Evolutionary conservation across 1,284 basidiomycete species (phyloP), one percentile per base, ranked within the genome.

Genomic region (Fomitopsis pinicola): DNA sequence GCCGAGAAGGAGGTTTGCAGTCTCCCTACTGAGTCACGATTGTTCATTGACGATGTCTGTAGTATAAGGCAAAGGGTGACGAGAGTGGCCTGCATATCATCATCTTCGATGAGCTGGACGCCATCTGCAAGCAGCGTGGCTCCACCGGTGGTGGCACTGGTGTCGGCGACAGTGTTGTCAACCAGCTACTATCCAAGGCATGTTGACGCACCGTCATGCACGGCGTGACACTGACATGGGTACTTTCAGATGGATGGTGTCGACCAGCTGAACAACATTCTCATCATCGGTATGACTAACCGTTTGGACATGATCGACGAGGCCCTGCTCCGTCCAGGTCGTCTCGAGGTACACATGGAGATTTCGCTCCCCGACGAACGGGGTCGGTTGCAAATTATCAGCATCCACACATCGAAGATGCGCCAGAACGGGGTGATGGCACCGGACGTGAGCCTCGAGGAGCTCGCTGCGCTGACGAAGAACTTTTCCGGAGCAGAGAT

Each of bases 261-360:
- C 6, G 97, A 99, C 74, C 94, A 96, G 78, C 83, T 99, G 57
- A 99, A 99, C 82, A 99, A 99, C 75, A 97, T 99, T 63, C 91
- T 99, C 67, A 92, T 99, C 68, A 99, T 99, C 68, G 97, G 97
- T 71, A 99, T 99, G 97, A 99, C 97, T 58, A 99, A 99, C 76
- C 90, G 97, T 64, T 80, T 91, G 58, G 97, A 99, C 81, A 97
- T 99, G 96, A 98, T 99, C 69, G 97, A 99, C 72, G 97, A 99
- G 73, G 97, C 97, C 6, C 84, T 99, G 1, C 84, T 98, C 14
- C 95, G 97, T 71, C 97, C 97, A 1, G 97, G 97, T 61, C 95
- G 97, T 81, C 89, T 99, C 55, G 97, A 99, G 75, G 97, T 99
- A n/a, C 97, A 99, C 76, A 98, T 99, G 88, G 97, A 99, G 76